These are phyloP conservation scores for Aspergillus fumigatiaffinis DNA, from an alignment of 2,329 filamentous ascomycete genomes.

Conservation along the genomic window DNA sequence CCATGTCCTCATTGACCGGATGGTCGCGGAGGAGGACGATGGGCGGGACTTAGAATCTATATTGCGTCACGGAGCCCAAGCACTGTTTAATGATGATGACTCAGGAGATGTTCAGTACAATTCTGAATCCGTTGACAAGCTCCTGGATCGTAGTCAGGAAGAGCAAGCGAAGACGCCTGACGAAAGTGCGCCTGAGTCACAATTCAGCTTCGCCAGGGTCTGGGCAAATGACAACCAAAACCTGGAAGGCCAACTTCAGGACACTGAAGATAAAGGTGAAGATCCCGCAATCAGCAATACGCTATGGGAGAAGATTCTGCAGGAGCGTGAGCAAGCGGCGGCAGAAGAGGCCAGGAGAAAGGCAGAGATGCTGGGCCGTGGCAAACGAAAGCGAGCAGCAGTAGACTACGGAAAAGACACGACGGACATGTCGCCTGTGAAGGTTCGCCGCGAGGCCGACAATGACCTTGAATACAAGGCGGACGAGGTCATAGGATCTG, in stretches of 20 bases:
- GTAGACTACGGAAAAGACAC: slow-evolving; percentile 28
- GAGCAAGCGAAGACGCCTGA: slow-evolving; percentile 66
- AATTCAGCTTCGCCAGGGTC: slow-evolving; percentile 85
- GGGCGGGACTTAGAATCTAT: slow-evolving; percentile 81
- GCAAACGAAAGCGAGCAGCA: slow-evolving; percentile 67
- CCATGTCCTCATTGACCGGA: slow-evolving; percentile 87
- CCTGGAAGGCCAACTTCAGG: slow-evolving; percentile 61
- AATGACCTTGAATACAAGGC: slow-evolving; percentile 32
- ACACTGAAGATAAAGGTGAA: slow-evolving; percentile 43
- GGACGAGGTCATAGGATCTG: slow-evolving; percentile 26
- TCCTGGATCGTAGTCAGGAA: slow-evolving; percentile 80
- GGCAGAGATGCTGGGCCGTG: slow-evolving; percentile 76
- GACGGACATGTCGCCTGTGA: slow-evolving; percentile 18
- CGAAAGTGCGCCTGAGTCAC: slow-evolving; percentile 66
- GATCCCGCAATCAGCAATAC: slow-evolving; percentile 56
- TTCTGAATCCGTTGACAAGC: slow-evolving; percentile 72
- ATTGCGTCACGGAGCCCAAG: slow-evolving; percentile 78
- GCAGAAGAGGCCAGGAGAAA: slow-evolving; percentile 65
- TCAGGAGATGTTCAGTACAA: slow-evolving; percentile 75
- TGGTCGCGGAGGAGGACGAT: slow-evolving; percentile 78
- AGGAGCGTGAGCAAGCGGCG: slow-evolving; percentile 74
- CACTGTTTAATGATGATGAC: slow-evolving; percentile 75
- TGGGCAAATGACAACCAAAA: slow-evolving; percentile 79
- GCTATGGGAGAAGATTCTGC: slow-evolving; percentile 87
- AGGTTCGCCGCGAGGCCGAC: slow-evolving; percentile 17